Evolutionary conservation across 192 early-diverging fungal species (phyloP).

Genomic region (Coemansia sp.): DNA sequence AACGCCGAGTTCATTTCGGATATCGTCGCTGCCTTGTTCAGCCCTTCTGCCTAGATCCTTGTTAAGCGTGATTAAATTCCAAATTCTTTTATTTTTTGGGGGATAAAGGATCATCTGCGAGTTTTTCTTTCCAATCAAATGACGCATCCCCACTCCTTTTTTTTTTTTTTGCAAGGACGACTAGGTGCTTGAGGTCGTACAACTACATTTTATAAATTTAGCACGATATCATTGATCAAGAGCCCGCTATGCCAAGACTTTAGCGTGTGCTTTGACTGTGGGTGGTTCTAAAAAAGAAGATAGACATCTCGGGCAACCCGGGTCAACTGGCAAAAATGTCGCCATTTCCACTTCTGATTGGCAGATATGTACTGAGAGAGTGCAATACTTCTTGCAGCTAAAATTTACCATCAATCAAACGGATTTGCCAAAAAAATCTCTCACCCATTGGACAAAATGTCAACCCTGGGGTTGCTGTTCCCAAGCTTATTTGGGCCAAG

Average conservation of each 20-base stretch:
- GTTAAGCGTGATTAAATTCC: background rate
- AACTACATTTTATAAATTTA: background rate
- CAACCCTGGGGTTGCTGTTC: background rate
- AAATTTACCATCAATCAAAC: background rate
- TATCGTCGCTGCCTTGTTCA: constrained; percentile 32
- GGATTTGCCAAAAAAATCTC: background rate
- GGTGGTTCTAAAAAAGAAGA: too few species aligned
- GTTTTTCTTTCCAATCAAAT: background rate
- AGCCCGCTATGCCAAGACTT: background rate
- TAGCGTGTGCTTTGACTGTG: too few species aligned
- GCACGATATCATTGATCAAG: background rate
- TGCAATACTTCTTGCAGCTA: background rate
- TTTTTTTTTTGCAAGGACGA: too few species aligned
- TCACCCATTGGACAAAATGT: background rate
- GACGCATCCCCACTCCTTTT: too few species aligned
- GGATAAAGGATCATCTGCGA: too few species aligned
- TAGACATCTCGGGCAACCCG: background rate
- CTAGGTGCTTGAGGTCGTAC: background rate
- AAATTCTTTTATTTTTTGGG: background rate
- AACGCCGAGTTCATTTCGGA: constrained; percentile 41
- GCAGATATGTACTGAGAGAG: background rate
- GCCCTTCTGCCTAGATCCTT: background rate
- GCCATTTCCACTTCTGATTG: background rate
- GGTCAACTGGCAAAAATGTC: background rate
- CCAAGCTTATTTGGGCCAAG: too few species aligned